These are phyloP conservation scores for Solanum microdontum DNA, from an alignment of 257 asterid genomes.

Conservation along the genomic window DNA sequence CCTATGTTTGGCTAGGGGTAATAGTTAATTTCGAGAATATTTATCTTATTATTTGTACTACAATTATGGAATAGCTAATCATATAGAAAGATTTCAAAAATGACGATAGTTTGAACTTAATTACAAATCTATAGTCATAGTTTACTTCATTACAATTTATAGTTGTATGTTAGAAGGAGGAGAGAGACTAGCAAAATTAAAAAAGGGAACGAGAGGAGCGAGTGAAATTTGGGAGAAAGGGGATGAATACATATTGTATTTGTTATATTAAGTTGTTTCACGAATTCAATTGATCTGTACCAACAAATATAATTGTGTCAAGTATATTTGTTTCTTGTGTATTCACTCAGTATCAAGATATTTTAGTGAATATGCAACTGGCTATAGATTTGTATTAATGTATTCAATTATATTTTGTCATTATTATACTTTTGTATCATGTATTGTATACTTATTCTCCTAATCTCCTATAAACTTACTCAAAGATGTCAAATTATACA, in stretches of 20 bases:
- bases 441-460: neutral
- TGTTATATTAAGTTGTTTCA: too few relatives aligned
- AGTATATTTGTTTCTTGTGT: neutral
- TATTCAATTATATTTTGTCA: neutral
- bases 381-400: neutral
- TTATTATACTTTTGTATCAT: too few relatives aligned
- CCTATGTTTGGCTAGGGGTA: neutral
- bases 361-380: too few relatives aligned
- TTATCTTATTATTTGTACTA: neutral
- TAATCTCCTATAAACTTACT: neutral
- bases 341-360: neutral
- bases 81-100: too few relatives aligned
- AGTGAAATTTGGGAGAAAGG: neutral
- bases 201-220: too few relatives aligned
- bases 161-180: neutral
- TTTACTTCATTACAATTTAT: too few relatives aligned
- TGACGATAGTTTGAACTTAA: too few relatives aligned
- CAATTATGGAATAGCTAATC: too few relatives aligned
- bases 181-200: neutral
- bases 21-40: too few relatives aligned
- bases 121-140: too few relatives aligned
- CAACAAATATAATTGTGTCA: neutral
- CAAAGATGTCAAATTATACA: neutral
- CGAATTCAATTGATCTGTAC: too few relatives aligned
- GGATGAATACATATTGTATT: too few relatives aligned